Evolutionary conservation across 192 early-diverging fungal genomes (phyloP).

Genomic region (Coemansia sp.): DNA sequence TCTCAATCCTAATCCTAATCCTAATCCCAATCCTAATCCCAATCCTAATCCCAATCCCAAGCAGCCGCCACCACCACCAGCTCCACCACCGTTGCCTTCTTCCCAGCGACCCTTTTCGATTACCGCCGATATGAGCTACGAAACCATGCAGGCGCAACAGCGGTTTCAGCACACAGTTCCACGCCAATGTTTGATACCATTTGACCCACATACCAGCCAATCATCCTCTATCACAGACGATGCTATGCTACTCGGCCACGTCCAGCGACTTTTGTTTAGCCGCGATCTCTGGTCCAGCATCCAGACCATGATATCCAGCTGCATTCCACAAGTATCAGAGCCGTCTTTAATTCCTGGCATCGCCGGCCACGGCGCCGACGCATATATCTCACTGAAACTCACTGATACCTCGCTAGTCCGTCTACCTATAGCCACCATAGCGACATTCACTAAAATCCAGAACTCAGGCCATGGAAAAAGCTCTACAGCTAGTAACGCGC

Average conservation of each 20-base stretch:
- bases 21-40: no score
- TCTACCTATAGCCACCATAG: not conserved
- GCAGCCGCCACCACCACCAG: not conserved
- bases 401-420: not conserved
- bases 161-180: not conserved
- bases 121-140: not conserved
- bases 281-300: not conserved
- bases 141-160: not conserved
- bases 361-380: slow-evolving; percentile 6
- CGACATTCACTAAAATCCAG: not conserved
- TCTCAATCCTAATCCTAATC: not conserved
- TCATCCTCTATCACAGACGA: not conserved
- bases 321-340: not conserved
- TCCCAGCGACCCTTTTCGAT: slow-evolving; percentile 9
- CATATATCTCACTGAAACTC: not conserved
- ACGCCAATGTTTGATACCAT: not conserved
- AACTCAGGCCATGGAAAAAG: not conserved
- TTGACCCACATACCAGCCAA: not conserved
- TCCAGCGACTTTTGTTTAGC: not conserved
- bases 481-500: not conserved
- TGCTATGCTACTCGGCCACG: not conserved
- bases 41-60: no score
- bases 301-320: not conserved
- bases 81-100: not conserved
- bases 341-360: not conserved